A percentile compares a stretch with the other conserved stretches of the same genome.
Conservation (phyloP, 2,329 filamentous ascomycete species). For the Trichothecium sympodiale region DNA sequence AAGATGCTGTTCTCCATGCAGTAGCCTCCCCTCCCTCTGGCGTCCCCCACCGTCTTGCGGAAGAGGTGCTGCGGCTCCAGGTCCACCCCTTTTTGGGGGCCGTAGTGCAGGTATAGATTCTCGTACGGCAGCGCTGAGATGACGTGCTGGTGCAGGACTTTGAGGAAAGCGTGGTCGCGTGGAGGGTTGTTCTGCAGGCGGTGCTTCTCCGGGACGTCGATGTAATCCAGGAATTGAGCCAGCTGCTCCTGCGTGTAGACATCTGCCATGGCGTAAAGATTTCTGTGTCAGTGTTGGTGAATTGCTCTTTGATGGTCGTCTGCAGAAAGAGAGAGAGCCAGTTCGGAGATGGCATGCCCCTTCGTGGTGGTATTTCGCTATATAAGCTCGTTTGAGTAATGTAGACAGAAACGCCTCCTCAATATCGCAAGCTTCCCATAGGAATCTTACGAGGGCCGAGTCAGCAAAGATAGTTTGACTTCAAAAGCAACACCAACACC, state of each 20-base stretch:
- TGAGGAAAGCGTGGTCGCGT: constrained; percentile 20
- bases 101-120: constrained; percentile 44
- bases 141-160: constrained; percentile 29
- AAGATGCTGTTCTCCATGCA: constrained; percentile 49
- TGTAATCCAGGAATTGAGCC: constrained; percentile 15
- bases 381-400: no score
- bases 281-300: no score
- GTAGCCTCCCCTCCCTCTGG: constrained; percentile 41
- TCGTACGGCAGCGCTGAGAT: constrained; percentile 44
- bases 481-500: no score
- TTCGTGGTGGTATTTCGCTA: no score
- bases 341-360: no score
- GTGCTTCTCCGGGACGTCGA: constrained; percentile 16
- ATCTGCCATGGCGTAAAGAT: constrained; percentile 11
- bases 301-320: no score
- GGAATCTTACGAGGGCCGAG: no score
- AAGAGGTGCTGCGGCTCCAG: constrained; percentile 37
- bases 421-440: no score
- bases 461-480: no score
- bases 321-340: no score
- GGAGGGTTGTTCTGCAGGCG: constrained; percentile 15
- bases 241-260: constrained; percentile 17
- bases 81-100: constrained; percentile 20
- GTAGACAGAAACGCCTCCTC: no score
- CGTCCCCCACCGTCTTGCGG: constrained; percentile 32